A percentile compares a stretch with the other conserved stretches of the same genome.
Conservation (phyloP, 2,329 filamentous ascomycete genomes). For the Apiospora kogelbergensis region DNA sequence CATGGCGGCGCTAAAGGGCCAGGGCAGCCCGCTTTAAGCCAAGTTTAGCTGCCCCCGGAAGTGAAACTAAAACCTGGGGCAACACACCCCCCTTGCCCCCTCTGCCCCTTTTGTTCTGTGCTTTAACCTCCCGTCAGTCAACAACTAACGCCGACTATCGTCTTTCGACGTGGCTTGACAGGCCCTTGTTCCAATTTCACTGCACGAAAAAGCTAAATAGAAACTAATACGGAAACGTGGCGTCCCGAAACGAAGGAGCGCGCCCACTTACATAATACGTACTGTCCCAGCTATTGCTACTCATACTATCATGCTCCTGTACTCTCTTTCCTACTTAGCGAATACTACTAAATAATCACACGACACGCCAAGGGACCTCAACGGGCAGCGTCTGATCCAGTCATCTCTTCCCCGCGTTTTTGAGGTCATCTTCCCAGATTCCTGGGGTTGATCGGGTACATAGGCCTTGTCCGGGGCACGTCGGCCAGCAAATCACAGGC, state of each 20-base stretch:
- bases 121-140: background rate
- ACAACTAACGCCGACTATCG: background rate
- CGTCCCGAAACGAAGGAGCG: background rate
- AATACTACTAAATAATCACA: background rate
- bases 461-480: background rate
- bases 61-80: background rate
- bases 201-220: background rate
- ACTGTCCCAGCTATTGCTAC: background rate
- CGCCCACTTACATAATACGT: background rate
- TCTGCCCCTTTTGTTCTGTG: background rate
- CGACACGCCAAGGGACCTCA: background rate
- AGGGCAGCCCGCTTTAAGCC: background rate
- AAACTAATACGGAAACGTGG: background rate
- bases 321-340: too few relatives aligned
- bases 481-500: background rate
- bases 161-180: background rate
- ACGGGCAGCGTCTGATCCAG: background rate
- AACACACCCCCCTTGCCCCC: background rate
- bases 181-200: background rate
- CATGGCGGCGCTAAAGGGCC: background rate
- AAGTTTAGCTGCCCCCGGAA: background rate
- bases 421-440: background rate
- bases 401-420: slow-evolving; percentile 5
- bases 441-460: background rate
- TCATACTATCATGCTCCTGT: too few relatives aligned